Evolutionary conservation across 2,329 filamentous ascomycete species (phyloP), one percentile per base, ranked within the genome.

Genomic region (Ophiostoma ips): DNA sequence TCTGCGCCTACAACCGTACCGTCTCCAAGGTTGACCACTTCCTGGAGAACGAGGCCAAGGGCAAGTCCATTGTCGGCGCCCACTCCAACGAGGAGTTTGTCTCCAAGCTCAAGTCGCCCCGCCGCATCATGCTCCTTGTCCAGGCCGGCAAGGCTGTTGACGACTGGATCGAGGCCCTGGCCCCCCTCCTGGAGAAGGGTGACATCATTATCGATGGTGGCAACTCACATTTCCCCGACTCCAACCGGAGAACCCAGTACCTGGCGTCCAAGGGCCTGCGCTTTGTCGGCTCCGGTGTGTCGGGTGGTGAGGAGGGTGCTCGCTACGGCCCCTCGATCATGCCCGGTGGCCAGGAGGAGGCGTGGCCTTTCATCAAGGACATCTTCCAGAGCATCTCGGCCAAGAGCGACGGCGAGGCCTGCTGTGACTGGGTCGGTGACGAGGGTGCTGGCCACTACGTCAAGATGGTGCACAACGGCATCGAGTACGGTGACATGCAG

Each of bases 381-480:
- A 86, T 98, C 65, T 94, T 98, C 79, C 92, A 98, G 76, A 81
- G 81, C 75, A 95, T 98, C 67, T 79, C 92, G 57, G 92, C 92
- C 70, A 96, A 98, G 82, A 94, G 86, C 70, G 90, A 95, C 64
- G 83, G 83, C 63, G 92, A 98, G 79, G 74, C 92, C 58, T 98
- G 92, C 82, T 98, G 92, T 67, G 92, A 98, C 72, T 98, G 92
- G 92, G 92, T 98, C 63, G 92, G 92, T 75, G 92, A 96, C 72
- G 88, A 96, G 71, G 92, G 92, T 81, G 87, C 92, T 72, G 92
- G 92, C 62, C 92, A 98, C 83, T 98, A 95, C 78, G 90, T 98
- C 77, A 98, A 98, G 86, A 98, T 98, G 92, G 92, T 98, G 57
- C 92, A 98, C 84, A 98, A 98, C 74, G 92, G 92, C 79, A 98